A percentile compares a stretch with the other conserved stretches of the same genome.
These are phyloP conservation scores for Corymbia maculata DNA, from an alignment of 345 rosid genomes.

Conservation along the genomic window DNA sequence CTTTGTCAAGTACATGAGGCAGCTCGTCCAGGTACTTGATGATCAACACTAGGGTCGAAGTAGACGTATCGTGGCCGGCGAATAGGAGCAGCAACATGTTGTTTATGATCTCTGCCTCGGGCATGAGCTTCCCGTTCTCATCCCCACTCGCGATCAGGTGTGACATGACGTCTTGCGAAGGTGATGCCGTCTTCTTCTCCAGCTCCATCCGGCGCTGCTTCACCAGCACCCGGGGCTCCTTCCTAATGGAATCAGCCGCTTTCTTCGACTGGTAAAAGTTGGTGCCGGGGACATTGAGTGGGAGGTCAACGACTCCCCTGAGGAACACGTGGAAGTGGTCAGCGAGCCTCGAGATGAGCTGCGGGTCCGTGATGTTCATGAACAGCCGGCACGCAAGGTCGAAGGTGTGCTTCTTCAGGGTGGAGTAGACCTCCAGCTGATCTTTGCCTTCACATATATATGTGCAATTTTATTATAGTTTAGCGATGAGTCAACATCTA, in stretches of 20 bases:
- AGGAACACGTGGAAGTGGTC: not conserved
- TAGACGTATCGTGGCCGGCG: constrained; percentile 14
- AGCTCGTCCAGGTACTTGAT: constrained; percentile 12
- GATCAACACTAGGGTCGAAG: not conserved
- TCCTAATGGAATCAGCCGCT: constrained; percentile 7
- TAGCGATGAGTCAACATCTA: no score
- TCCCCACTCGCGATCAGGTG: constrained; percentile 3
- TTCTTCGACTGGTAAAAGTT: not conserved
- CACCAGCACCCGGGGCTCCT: constrained; percentile 1
- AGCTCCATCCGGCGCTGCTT: constrained; percentile 1
- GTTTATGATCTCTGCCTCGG: constrained; percentile 13
- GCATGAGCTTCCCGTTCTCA: constrained; percentile 10
- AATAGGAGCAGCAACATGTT: constrained; percentile 7
- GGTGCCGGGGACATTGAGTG: constrained; percentile 8
- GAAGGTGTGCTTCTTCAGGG: constrained; percentile 10
- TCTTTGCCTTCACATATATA: constrained; percentile 4
- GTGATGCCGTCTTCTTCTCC: constrained; percentile 1
- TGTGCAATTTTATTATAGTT: no score
- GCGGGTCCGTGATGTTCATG: constrained; percentile 7
- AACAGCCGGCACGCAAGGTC: constrained; percentile 7
- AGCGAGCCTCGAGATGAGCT: not conserved
- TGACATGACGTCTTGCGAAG: constrained; percentile 1
- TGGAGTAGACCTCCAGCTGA: not conserved
- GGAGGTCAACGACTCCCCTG: constrained; percentile 1
- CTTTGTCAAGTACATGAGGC: constrained; percentile 6